phyloP scores from a whole-genome alignment of 2,329 filamentous ascomycete genomes.

The Exophiala viscosa region DNA sequence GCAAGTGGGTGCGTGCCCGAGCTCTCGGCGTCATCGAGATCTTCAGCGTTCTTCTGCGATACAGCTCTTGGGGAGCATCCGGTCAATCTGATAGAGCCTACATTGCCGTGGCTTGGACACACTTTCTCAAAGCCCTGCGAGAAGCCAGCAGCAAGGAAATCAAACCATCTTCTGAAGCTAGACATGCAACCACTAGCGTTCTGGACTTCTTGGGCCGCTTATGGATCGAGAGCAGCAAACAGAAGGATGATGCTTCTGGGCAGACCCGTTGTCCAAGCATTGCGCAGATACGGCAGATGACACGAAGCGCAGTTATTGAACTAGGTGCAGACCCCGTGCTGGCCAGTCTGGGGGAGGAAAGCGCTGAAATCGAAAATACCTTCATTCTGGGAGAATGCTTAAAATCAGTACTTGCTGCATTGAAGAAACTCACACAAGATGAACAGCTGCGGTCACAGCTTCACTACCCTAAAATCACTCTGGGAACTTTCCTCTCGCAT shows the following conservation, averaged over 20 bases:
- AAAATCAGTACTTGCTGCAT: neutral
- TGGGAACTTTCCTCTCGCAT: slow-evolving; percentile 1
- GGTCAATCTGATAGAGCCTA: slow-evolving; percentile 38
- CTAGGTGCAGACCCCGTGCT: slow-evolving; percentile 48
- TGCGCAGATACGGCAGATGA: slow-evolving; percentile 49
- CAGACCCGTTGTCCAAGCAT: slow-evolving; percentile 45
- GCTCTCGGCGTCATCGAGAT: slow-evolving; percentile 61
- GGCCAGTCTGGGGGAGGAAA: slow-evolving; percentile 5
- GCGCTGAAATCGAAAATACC: neutral
- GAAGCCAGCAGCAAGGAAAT: slow-evolving; percentile 75
- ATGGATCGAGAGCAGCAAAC: slow-evolving; percentile 57
- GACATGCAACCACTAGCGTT: slow-evolving; percentile 70
- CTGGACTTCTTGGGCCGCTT: slow-evolving; percentile 66
- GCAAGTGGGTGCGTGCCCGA: slow-evolving; percentile 80
- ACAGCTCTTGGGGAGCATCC: slow-evolving; percentile 44
- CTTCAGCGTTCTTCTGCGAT: slow-evolving; percentile 52
- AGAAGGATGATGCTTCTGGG: slow-evolving; percentile 29
- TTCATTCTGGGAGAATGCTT: slow-evolving; percentile 8
- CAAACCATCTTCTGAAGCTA: slow-evolving; percentile 78
- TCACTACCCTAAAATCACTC: neutral
- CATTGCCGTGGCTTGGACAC: slow-evolving; percentile 58
- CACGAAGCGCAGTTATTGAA: slow-evolving; percentile 48
- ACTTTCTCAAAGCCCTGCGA: slow-evolving; percentile 59
- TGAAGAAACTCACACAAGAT: slow-evolving; percentile 1
- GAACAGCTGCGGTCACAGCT: neutral